phyloP scores from a whole-genome alignment of 257 asterid species.

The Verbascum thapsus region DNA sequence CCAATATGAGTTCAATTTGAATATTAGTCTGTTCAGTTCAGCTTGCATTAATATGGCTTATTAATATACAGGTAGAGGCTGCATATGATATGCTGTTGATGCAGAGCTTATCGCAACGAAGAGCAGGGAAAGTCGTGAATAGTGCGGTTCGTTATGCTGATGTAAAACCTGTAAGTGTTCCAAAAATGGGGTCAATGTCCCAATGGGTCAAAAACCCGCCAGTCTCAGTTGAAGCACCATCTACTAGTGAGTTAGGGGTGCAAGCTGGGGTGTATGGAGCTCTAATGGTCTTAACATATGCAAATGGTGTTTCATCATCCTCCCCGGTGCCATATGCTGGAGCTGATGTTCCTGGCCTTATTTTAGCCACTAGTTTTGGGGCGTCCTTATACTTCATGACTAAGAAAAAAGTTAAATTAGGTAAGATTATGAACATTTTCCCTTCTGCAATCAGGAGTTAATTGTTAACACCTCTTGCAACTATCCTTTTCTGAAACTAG shows the following conservation, averaged over 20 bases:
- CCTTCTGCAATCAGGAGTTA: background rate
- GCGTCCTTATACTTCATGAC: slow-evolving; percentile 96
- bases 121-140: slow-evolving; percentile 84
- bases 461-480: background rate
- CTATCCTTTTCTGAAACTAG: background rate
- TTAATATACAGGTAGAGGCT: slow-evolving; percentile 74
- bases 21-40: background rate
- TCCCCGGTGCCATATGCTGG: slow-evolving; percentile 59
- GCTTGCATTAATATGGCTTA: slow-evolving; percentile 31
- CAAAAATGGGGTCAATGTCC: slow-evolving; percentile 69
- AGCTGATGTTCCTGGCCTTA: slow-evolving; percentile 89
- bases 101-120: slow-evolving; percentile 88
- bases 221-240: slow-evolving; percentile 74
- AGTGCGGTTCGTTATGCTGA: slow-evolving; percentile 86
- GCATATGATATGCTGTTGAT: slow-evolving; percentile 95
- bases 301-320: slow-evolving; percentile 76
- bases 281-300: slow-evolving; percentile 79
- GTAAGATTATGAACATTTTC: slow-evolving; percentile 44
- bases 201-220: slow-evolving; percentile 74
- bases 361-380: slow-evolving; percentile 92
- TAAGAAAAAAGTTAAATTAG: slow-evolving; percentile 85
- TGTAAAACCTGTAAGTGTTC: slow-evolving; percentile 69
- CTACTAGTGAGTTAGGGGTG: slow-evolving; percentile 77
- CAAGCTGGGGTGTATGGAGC: slow-evolving; percentile 99
- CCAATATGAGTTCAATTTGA: background rate